Conservation (phyloP, 2,329 filamentous ascomycete genomes). For the Akanthomyces lecanii region DNA sequence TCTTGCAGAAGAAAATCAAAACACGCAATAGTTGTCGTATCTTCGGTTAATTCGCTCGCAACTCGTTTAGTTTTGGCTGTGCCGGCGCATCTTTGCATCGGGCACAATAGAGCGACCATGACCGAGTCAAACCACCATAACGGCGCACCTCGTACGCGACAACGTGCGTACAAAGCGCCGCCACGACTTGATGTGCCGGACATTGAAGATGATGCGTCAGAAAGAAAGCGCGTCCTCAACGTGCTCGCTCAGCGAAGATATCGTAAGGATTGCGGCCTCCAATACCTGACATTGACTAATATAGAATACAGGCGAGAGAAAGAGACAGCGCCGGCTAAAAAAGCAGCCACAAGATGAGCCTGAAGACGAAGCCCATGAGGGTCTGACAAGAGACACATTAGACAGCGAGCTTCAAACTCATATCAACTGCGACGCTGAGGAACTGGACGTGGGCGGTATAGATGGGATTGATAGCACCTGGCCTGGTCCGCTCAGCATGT, state of each 20-base stretch:
- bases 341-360: constrained; percentile 16
- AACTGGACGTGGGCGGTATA: constrained; percentile 8
- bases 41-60: not conserved
- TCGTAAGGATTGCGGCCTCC: constrained; percentile 28
- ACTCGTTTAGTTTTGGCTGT: too few species aligned
- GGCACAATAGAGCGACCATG: constrained; percentile 1
- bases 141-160: constrained; percentile 31
- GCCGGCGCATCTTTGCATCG: not conserved
- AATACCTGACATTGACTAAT: not conserved
- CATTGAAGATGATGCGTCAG: constrained; percentile 47
- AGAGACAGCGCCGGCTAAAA: constrained; percentile 28
- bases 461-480: constrained; percentile 20
- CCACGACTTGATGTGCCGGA: constrained; percentile 41
- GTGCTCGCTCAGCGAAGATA: constrained; percentile 53
- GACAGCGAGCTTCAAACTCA: not conserved
- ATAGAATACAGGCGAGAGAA: constrained; percentile 29
- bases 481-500: constrained; percentile 21
- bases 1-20: not conserved
- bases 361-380: not conserved
- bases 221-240: constrained; percentile 51
- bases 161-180: constrained; percentile 38
- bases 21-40: not conserved
- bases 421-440: not conserved
- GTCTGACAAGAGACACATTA: not conserved
- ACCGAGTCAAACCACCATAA: constrained; percentile 13